A percentile compares a stretch with the other conserved stretches of the same genome.
Conservation (phyloP, 345 rosid genomes). For the Citrus medica region DNA sequence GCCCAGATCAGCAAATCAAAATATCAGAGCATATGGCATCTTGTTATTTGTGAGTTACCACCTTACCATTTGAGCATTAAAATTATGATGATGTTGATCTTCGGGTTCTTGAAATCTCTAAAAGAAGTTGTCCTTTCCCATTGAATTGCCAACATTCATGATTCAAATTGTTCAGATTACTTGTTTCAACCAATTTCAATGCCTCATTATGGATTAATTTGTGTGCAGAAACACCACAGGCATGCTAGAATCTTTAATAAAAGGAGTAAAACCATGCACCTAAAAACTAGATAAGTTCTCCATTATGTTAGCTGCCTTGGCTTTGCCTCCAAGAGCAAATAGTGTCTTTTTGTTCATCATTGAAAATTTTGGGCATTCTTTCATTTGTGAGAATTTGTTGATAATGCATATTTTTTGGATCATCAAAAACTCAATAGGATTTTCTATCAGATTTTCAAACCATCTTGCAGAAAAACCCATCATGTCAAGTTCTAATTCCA, state of each 20-base stretch:
- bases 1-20: constrained; percentile 74
- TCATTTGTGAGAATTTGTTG: not conserved
- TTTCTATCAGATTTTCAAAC: not conserved
- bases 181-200: not conserved
- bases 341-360: not conserved
- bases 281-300: not conserved
- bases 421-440: not conserved
- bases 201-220: not conserved
- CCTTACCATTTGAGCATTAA: constrained; percentile 7
- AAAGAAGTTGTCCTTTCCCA: not conserved
- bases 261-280: not conserved
- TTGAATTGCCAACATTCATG: not conserved
- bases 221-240: not conserved
- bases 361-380: not conserved
- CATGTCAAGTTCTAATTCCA: constrained; percentile 15
- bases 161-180: not conserved
- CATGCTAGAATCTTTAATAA: not conserved
- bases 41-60: constrained; percentile 76
- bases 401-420: not conserved
- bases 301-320: not conserved
- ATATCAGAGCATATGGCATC: constrained; percentile 87
- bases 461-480: constrained; percentile 3
- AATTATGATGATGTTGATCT: not conserved
- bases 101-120: not conserved
- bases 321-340: not conserved